Conservation (phyloP, 495 filamentous ascomycete species). For the Oleoguttula mirabilis region DNA sequence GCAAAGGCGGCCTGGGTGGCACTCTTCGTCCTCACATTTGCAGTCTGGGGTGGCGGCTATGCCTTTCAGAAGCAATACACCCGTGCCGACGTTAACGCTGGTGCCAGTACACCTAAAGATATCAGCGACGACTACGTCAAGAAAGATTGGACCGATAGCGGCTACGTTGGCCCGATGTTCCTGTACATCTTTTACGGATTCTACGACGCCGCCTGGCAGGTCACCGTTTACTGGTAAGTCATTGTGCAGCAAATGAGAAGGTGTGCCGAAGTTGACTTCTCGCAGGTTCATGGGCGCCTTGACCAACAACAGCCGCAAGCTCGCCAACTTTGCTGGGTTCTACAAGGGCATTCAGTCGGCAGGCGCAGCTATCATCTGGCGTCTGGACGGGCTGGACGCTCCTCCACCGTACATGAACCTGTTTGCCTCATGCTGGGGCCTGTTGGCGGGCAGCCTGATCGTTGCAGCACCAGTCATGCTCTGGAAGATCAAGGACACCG, state of each 20-base stretch:
- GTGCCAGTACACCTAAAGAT: slow-evolving; percentile 24
- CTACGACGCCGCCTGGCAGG: slow-evolving; percentile 79
- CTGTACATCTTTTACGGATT: slow-evolving; percentile 91
- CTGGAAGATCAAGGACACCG: slow-evolving; percentile 62
- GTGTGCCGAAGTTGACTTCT: slow-evolving; percentile 22
- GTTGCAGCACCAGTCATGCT: slow-evolving; percentile 71
- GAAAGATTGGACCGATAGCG: slow-evolving; percentile 53
- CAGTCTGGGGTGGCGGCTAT: slow-evolving; percentile 80
- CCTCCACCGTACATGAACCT: slow-evolving; percentile 43
- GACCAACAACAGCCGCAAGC: slow-evolving; percentile 79
- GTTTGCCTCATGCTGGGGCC: slow-evolving; percentile 51
- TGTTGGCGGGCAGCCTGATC: slow-evolving; percentile 58
- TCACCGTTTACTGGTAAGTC: slow-evolving; percentile 72
- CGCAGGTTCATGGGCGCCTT: slow-evolving; percentile 81
- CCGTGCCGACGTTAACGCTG: slow-evolving; percentile 31
- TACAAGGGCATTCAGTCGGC: slow-evolving; percentile 96
- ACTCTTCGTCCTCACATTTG: slow-evolving; percentile 64
- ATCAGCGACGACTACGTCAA: slow-evolving; percentile 25
- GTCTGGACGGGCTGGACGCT: slow-evolving; percentile 46
- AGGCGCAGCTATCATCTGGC: slow-evolving; percentile 81
- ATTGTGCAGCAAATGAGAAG: neutral
- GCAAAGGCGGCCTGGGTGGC: slow-evolving; percentile 57
- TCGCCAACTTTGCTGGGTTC: slow-evolving; percentile 88
- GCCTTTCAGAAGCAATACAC: slow-evolving; percentile 58
- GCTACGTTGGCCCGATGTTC: slow-evolving; percentile 74